Base-by-base conservation (phyloP, 2,329 filamentous ascomycete species). In the Curvularia sp. region DNA sequence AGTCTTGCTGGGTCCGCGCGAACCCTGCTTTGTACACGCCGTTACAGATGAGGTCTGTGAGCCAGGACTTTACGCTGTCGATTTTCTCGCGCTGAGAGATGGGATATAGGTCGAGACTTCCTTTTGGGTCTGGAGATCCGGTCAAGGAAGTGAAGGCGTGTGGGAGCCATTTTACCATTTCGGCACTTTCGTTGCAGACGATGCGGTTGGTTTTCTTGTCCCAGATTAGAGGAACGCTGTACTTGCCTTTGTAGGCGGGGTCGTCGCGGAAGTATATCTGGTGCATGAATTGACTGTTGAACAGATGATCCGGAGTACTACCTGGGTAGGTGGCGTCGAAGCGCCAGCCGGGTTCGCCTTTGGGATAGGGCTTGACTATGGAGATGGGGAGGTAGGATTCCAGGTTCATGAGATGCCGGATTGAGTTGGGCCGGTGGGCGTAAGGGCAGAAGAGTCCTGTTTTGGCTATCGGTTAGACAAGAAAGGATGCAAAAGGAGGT, bases 1-100 rank as follows among this genome's bases (percentile, higher is more conserved):
- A 89, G 0, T 67, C 76, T 44, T 81, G 82, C 64, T 89, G 86
- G 4, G 79, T 79, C 0, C 71, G 71, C 0, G 86, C 85, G 65
- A 88, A 88, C 12, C 87, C 86, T 0, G 85, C 82, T 67, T 83
- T 84, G 79, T 89, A 89, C 3, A 89, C 86, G 5, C 86, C 86
- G 0, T 67, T 75, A 70, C 87, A 88, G 50, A 89, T 78, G 53
- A 86, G 79, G 1, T 79, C 75, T 60, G 85, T 82, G 66, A 89
- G 78, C 83, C 85, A 88, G 0, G 74, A 73, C 1, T 77, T 77
- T 6, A 86, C 77, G 3, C 75, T 69, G 61, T 89, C 86, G 55
- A 89, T 88, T 55, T 80, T 65, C 0, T 58, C 49, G 1, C 78
- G 77, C 9, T 87, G 75, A 4, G 78, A 65, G 5, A 73, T 60